A percentile compares a stretch with the other conserved stretches of the same genome.
Conservation (phyloP, 2,329 filamentous ascomycete genomes). For the Myriosclerotinia curreyana region DNA sequence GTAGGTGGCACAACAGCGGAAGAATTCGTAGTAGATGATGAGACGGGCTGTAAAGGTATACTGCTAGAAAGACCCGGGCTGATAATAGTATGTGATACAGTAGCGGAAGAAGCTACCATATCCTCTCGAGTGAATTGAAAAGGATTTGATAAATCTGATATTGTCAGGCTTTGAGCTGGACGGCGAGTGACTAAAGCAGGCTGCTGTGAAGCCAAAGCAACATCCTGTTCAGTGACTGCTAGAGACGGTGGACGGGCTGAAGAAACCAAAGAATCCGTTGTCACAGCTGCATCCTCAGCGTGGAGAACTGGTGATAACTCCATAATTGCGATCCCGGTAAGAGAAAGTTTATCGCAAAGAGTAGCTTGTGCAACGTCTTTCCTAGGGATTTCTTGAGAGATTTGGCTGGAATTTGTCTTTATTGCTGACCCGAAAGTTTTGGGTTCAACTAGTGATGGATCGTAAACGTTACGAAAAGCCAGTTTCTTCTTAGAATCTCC, state of each 20-base stretch:
- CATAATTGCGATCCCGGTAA: background rate
- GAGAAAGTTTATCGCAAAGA: background rate
- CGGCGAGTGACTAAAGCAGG: background rate
- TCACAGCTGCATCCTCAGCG: background rate
- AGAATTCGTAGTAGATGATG: slow-evolving; percentile 26
- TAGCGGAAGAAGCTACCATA: background rate
- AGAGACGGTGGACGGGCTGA: background rate
- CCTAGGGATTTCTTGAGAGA: background rate
- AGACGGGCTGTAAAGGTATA: background rate
- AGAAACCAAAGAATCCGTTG: background rate
- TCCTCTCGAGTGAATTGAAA: background rate
- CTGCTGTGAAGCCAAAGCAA: background rate
- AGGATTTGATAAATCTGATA: background rate
- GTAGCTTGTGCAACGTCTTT: background rate
- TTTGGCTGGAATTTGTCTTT: background rate
- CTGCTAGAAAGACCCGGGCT: background rate
- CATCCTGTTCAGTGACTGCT: background rate
- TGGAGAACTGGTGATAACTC: background rate
- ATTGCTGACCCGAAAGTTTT: background rate
- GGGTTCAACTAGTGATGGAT: background rate
- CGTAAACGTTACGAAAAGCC: background rate
- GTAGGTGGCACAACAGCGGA: slow-evolving; percentile 21
- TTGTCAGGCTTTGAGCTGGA: no score
- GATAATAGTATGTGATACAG: background rate
- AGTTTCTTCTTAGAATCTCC: background rate